Evolutionary conservation across 176 grass and related monocot species (phyloP).

Genomic region (Cenchrus americanus): DNA sequence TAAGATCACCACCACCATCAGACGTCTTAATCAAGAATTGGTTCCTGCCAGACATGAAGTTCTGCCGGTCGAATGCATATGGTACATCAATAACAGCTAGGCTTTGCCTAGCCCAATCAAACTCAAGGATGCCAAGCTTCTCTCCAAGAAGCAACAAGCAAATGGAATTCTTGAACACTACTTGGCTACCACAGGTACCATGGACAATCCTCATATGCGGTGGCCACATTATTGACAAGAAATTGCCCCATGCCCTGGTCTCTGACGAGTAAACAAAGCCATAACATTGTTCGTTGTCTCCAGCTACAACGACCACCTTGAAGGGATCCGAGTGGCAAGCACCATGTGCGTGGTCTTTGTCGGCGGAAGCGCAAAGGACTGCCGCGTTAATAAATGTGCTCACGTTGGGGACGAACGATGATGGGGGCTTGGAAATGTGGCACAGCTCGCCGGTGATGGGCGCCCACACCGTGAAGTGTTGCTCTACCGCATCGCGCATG

Average conservation of each 20-base stretch:
- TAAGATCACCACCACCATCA: not conserved
- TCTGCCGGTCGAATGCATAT: not conserved
- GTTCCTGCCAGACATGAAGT: too few relatives aligned
- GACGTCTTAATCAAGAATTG: not conserved
- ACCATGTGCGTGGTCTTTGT: not conserved
- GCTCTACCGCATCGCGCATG: not conserved
- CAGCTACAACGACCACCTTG: not conserved
- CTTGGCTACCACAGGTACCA: fast-evolving
- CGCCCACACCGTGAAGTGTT: not conserved
- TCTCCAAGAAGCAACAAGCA: not conserved
- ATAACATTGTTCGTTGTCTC: too few relatives aligned
- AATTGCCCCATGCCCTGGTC: conserved; percentile 15
- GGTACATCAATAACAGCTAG: not conserved
- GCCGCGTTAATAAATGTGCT: not conserved
- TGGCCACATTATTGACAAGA: not conserved
- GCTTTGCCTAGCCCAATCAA: not conserved
- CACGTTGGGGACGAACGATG: not conserved
- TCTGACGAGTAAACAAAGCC: conserved; percentile 9
- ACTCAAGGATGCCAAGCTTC: not conserved
- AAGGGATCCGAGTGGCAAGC: not conserved
- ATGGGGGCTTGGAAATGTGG: not conserved
- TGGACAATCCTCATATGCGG: fast-evolving
- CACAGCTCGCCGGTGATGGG: not conserved
- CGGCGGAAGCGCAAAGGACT: not conserved
- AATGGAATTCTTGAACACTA: not conserved